Evolutionary conservation across 2,329 filamentous ascomycete genomes (phyloP).

Genomic region (Alternaria arbusti): DNA sequence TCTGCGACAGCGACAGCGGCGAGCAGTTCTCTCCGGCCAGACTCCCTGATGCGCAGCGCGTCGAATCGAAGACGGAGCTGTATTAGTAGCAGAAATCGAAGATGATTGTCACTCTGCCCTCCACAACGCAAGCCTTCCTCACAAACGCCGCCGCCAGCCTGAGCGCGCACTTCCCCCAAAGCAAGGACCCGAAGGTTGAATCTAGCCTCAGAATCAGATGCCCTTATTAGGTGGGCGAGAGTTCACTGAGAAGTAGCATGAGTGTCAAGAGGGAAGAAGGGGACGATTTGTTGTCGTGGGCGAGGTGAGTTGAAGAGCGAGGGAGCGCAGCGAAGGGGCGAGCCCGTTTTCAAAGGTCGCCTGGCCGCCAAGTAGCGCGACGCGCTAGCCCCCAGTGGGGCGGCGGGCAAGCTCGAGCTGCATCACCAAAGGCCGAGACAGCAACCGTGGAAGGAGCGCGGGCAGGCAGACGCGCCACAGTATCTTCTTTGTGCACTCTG

Average conservation of each 20-base stretch:
- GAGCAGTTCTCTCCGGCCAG: constrained; percentile 23
- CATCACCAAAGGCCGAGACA: constrained; percentile 11
- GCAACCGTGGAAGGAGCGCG: constrained; percentile 5
- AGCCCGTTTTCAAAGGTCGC: constrained; percentile 27
- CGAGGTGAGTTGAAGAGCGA: constrained; percentile 35
- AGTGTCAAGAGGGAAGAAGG: constrained; percentile 40
- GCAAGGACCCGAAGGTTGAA: constrained; percentile 39
- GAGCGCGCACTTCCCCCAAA: constrained; percentile 41
- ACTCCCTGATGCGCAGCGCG: constrained; percentile 32
- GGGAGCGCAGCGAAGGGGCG: constrained; percentile 30
- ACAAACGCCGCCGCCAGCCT: constrained; percentile 41
- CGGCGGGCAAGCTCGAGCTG: constrained; percentile 21
- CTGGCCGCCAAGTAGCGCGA: constrained; percentile 24
- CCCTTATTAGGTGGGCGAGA: constrained; percentile 49
- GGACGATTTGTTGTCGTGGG: constrained; percentile 20
- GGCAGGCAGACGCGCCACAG: constrained; percentile 26
- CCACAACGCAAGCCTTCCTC: constrained; percentile 33
- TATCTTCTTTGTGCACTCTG: constrained; percentile 18
- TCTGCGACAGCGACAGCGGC: constrained; percentile 11
- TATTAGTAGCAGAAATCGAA: constrained; percentile 43
- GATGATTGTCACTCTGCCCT: constrained; percentile 42
- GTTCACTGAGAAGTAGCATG: constrained; percentile 47
- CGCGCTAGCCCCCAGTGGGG: constrained; percentile 27
- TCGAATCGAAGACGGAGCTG: constrained; percentile 34
- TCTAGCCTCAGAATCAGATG: constrained; percentile 46